A percentile compares a stretch with the other conserved stretches of the same genome.
Conservation (phyloP, 2,329 filamentous ascomycete genomes). For the Pseudocercospora vitis region DNA sequence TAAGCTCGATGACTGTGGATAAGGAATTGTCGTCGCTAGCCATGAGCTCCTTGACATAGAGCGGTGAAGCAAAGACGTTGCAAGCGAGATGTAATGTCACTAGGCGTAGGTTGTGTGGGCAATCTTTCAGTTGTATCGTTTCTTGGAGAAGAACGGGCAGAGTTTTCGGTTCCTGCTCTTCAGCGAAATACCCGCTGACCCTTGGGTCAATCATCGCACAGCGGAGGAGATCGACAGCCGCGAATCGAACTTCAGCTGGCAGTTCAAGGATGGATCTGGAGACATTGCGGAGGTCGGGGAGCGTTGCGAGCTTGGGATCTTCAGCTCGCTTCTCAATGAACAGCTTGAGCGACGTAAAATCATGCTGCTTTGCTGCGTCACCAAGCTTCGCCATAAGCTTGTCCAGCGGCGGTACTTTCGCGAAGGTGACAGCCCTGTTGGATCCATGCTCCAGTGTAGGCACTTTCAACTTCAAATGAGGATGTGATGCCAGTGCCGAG, state of each 20-base stretch:
- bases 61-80: conserved; percentile 75
- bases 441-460: conserved; percentile 67
- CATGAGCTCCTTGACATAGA: conserved; percentile 59
- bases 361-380: conserved; percentile 55
- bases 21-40: conserved; percentile 27
- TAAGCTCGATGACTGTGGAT: conserved; percentile 64
- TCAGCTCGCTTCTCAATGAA: conserved; percentile 68
- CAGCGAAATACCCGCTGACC: conserved; percentile 77
- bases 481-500: conserved; percentile 64
- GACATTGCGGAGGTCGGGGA: conserved; percentile 70
- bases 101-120: conserved; percentile 78
- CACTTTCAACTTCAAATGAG: conserved; percentile 69
- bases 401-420: conserved; percentile 76
- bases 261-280: conserved; percentile 47
- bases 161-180: conserved; percentile 65
- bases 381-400: conserved; percentile 83
- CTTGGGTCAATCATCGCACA: conserved; percentile 74
- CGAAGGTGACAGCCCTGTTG: conserved; percentile 69
- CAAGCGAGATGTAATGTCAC: conserved; percentile 80
- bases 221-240: conserved; percentile 81
- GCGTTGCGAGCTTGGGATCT: conserved; percentile 63
- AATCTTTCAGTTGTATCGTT: conserved; percentile 57
- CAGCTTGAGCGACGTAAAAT: conserved; percentile 63
- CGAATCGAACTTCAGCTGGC: conserved; percentile 68
- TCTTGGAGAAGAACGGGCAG: conserved; percentile 61